These are phyloP conservation scores for Claviceps monticola DNA, from an alignment of 2,329 filamentous ascomycete genomes.

Conservation along the genomic window DNA sequence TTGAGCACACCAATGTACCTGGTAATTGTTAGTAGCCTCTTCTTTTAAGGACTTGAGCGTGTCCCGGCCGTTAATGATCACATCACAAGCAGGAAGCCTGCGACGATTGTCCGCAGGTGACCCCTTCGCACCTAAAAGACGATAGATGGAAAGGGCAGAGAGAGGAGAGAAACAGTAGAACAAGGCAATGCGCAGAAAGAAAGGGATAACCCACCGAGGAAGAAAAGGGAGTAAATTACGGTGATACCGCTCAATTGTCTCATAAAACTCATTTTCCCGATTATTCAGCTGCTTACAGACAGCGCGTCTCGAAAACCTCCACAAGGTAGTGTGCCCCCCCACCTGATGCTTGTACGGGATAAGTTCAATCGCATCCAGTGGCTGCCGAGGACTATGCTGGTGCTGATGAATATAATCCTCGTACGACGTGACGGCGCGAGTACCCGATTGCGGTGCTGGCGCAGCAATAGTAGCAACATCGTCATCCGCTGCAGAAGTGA, in stretches of 20 bases:
- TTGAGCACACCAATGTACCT: slow-evolving; percentile 96
- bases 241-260: slow-evolving; percentile 83
- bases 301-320: slow-evolving; percentile 85
- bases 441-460: too few species aligned
- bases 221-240: slow-evolving; percentile 82
- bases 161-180: not conserved
- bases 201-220: slow-evolving; percentile 48
- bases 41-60: not conserved
- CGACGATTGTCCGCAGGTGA: too few species aligned
- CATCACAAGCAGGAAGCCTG: not conserved
- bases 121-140: not conserved
- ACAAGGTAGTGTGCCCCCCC: slow-evolving; percentile 89
- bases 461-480: slow-evolving; percentile 22
- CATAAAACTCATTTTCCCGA: slow-evolving; percentile 96
- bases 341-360: slow-evolving; percentile 97
- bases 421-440: slow-evolving; percentile 21
- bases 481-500: slow-evolving; percentile 25
- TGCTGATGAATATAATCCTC: slow-evolving; percentile 38
- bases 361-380: slow-evolving; percentile 82
- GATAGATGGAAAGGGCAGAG: not conserved
- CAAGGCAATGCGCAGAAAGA: not conserved
- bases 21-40: slow-evolving; percentile 6
- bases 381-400: slow-evolving; percentile 38
- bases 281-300: slow-evolving; percentile 98
- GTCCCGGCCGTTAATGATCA: not conserved